A percentile compares a stretch with the other conserved stretches of the same genome.
phyloP scores from a whole-genome alignment of 225 moss, liverwort and hornwort genomes.

The Takakia lepidozioides region DNA sequence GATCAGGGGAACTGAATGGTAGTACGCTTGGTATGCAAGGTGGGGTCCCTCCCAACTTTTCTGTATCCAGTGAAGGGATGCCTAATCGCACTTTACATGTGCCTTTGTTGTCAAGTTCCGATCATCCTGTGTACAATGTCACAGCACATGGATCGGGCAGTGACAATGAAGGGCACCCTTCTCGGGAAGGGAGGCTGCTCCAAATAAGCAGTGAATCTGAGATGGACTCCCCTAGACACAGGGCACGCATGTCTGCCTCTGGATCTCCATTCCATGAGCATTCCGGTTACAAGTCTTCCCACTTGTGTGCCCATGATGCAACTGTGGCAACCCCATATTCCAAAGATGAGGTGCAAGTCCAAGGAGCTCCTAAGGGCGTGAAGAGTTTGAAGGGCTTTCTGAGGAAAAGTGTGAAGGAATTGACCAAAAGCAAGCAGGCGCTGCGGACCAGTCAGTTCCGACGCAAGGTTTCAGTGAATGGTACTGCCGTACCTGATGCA shows the following conservation, averaged over 20 bases:
- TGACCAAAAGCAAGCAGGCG: slow-evolving; percentile 33
- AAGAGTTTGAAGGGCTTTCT: slow-evolving; percentile 56
- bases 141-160: slow-evolving; percentile 19
- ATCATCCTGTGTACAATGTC: slow-evolving; percentile 28
- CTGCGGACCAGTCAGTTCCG: slow-evolving; percentile 28
- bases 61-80: slow-evolving; percentile 23
- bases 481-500: slow-evolving; percentile 58
- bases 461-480: slow-evolving; percentile 71
- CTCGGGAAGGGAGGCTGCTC: slow-evolving; percentile 21
- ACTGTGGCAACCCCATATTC: slow-evolving; percentile 41
- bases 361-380: slow-evolving; percentile 31
- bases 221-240: slow-evolving; percentile 39
- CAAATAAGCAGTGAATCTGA: slow-evolving; percentile 85
- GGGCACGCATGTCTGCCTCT: no score
- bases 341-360: slow-evolving; percentile 37
- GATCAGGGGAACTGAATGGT: slow-evolving; percentile 24
- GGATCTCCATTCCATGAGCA: no score
- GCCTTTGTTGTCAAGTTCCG: slow-evolving; percentile 31
- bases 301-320: no score
- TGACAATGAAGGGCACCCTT: slow-evolving; percentile 24
- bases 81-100: slow-evolving; percentile 26
- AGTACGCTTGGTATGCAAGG: slow-evolving; percentile 14
- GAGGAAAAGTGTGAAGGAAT: slow-evolving; percentile 56
- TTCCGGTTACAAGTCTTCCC: no score
- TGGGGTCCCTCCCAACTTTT: slow-evolving; percentile 15